phyloP scores from a whole-genome alignment of 371 early-diverging fungal species.

The Apophysomyces elegans region DNA sequence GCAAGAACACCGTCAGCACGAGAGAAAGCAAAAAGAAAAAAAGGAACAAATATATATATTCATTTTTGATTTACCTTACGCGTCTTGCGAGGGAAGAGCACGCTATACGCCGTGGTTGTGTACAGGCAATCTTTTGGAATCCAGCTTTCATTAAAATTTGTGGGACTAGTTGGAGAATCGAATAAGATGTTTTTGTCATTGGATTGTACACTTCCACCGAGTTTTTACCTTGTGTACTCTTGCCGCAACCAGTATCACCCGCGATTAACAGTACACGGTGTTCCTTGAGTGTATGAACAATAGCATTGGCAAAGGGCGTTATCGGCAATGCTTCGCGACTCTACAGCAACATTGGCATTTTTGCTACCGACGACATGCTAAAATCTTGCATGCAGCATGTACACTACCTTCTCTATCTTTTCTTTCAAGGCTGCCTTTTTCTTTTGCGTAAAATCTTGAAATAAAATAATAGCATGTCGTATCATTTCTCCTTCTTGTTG shows the following conservation, averaged over 20 bases:
- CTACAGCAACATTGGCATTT: constrained; percentile 12
- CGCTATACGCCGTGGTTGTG: constrained; percentile 94
- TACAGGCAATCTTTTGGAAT: constrained; percentile 80
- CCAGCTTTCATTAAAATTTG: constrained; percentile 78
- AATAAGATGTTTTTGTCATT: background rate
- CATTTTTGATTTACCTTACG: constrained; percentile 53
- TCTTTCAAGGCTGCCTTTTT: constrained; percentile 41
- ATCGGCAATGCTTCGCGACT: constrained; percentile 61
- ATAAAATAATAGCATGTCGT: constrained; percentile 57
- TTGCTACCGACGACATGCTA: background rate
- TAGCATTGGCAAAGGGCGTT: constrained; percentile 60
- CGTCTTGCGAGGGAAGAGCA: constrained; percentile 87
- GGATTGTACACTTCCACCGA: background rate
- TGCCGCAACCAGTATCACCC: constrained; percentile 87
- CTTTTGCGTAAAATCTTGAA: constrained; percentile 60
- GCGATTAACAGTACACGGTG: constrained; percentile 67
- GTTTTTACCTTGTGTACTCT: constrained; percentile 74
- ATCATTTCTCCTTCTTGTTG: constrained; percentile 49
- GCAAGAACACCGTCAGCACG: background rate
- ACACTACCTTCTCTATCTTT: constrained; percentile 54
- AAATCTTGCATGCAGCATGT: background rate
- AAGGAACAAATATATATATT: background rate
- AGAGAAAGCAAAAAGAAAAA: too few species aligned
- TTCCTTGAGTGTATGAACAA: constrained; percentile 57
- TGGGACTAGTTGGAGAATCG: constrained; percentile 51